Evolutionary conservation across 2,329 filamentous ascomycete genomes (phyloP).

Genomic region (Pseudopyrenochaeta lycopersici): DNA sequence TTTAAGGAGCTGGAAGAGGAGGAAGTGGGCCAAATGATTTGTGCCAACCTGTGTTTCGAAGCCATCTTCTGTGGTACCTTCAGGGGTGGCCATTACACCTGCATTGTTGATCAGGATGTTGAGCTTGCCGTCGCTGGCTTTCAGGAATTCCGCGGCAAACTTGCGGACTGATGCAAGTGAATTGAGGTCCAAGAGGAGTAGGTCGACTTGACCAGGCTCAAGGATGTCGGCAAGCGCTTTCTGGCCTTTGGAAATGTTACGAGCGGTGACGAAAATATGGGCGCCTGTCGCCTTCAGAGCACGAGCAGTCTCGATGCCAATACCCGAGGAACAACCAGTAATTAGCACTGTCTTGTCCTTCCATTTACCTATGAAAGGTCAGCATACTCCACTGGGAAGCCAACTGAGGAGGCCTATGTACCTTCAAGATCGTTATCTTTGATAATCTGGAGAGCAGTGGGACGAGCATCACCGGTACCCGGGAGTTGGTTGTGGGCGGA

Average conservation of each 20-base stretch:
- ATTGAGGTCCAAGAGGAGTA: constrained; percentile 36
- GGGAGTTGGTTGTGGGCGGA: constrained; percentile 16
- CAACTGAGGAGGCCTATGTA: not conserved
- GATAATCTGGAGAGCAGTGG: constrained; percentile 53
- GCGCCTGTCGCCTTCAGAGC: constrained; percentile 59
- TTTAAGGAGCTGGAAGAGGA: constrained; percentile 62
- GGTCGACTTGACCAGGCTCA: constrained; percentile 21
- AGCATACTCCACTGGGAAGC: not conserved
- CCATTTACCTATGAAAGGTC: constrained; percentile 31
- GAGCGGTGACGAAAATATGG: constrained; percentile 55
- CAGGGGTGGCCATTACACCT: constrained; percentile 34
- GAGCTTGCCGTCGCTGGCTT: constrained; percentile 19
- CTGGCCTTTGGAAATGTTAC: constrained; percentile 32
- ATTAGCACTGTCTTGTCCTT: constrained; percentile 34
- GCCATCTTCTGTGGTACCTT: constrained; percentile 41
- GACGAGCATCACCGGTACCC: constrained; percentile 52
- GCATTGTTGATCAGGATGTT: constrained; percentile 31
- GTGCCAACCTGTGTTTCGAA: constrained; percentile 62
- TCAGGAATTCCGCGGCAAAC: constrained; percentile 29
- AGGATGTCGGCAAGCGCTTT: constrained; percentile 33
- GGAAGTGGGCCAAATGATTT: constrained; percentile 65
- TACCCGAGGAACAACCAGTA: constrained; percentile 33
- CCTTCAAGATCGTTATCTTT: constrained; percentile 43
- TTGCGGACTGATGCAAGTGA: constrained; percentile 25
- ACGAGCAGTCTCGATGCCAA: constrained; percentile 38